phyloP scores from a whole-genome alignment of 257 asterid genomes.

The Solanum chilense region DNA sequence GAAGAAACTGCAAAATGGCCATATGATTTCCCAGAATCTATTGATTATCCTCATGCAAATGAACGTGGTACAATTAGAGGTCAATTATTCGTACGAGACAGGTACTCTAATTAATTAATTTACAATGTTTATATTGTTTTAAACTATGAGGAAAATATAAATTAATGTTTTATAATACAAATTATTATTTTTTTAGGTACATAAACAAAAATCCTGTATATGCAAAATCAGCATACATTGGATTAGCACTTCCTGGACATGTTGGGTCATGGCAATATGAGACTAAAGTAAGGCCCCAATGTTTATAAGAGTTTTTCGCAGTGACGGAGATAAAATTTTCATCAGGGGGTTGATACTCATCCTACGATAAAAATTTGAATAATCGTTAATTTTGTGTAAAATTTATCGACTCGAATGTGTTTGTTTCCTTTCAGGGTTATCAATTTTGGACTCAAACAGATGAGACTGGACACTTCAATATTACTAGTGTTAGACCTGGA shows the following conservation, averaged over 20 bases:
- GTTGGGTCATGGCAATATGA: conserved; percentile 72
- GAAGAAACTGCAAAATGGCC: conserved; percentile 55
- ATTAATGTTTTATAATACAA: not conserved
- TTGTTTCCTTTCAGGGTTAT: not conserved
- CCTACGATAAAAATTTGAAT: not conserved
- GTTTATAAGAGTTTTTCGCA: no score
- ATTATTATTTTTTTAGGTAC: conserved; percentile 15
- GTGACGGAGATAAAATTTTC: not conserved
- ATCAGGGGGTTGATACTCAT: not conserved
- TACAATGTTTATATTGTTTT: not conserved
- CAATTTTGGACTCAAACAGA: conserved; percentile 8
- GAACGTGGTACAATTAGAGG: conserved; percentile 45
- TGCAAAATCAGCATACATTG: conserved; percentile 43
- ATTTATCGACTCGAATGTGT: not conserved
- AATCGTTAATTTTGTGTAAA: not conserved
- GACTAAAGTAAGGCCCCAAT: conserved; percentile 31
- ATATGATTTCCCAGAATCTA: conserved; percentile 43
- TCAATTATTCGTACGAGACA: conserved; percentile 37
- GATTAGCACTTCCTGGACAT: conserved; percentile 42
- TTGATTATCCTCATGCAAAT: conserved; percentile 27
- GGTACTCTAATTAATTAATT: conserved; percentile 3
- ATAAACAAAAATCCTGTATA: conserved; percentile 4
- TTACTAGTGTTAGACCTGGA: not conserved
- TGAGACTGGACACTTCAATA: not conserved
- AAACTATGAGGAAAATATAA: not conserved